These are phyloP conservation scores for Dioscorea zingiberensis DNA, from an alignment of 106 monocot genomes.

Conservation along the genomic window DNA sequence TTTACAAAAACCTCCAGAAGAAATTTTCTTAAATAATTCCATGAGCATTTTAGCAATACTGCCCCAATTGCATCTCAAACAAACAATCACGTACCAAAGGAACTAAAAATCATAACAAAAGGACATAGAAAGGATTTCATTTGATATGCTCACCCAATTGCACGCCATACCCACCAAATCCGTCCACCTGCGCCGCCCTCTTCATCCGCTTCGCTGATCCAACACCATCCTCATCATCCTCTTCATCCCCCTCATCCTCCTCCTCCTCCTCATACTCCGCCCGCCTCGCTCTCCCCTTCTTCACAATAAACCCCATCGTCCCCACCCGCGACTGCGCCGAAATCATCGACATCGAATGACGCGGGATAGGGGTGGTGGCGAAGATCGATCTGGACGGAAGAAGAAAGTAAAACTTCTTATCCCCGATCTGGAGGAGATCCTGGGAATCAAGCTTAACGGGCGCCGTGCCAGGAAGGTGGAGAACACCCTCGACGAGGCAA, in stretches of 20 bases:
- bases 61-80: too few relatives aligned
- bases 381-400: constrained; percentile 63
- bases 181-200: neutral
- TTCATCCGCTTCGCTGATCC: constrained; percentile 10
- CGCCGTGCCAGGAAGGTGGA: constrained; percentile 63
- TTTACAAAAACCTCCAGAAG: too few relatives aligned
- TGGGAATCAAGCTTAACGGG: constrained; percentile 93
- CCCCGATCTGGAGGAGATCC: constrained; percentile 93
- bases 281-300: constrained; percentile 14
- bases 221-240: neutral
- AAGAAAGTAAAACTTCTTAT: constrained; percentile 74
- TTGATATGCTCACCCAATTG: constrained; percentile 6
- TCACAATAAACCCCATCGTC: constrained; percentile 9
- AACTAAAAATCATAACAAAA: neutral
- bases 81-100: too few relatives aligned
- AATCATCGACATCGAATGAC: neutral
- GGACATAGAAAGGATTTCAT: neutral
- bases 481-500: constrained; percentile 89
- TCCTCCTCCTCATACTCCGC: constrained; percentile 7
- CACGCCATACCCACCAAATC: neutral
- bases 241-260: neutral
- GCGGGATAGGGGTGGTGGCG: constrained; percentile 7
- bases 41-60: too few relatives aligned
- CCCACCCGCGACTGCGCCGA: neutral
- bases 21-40: too few relatives aligned